Evolutionary conservation across 73 alveolate genomes (phyloP), one percentile per base, ranked within the genome.

Genomic region (Paramecium biaurelia): DNA sequence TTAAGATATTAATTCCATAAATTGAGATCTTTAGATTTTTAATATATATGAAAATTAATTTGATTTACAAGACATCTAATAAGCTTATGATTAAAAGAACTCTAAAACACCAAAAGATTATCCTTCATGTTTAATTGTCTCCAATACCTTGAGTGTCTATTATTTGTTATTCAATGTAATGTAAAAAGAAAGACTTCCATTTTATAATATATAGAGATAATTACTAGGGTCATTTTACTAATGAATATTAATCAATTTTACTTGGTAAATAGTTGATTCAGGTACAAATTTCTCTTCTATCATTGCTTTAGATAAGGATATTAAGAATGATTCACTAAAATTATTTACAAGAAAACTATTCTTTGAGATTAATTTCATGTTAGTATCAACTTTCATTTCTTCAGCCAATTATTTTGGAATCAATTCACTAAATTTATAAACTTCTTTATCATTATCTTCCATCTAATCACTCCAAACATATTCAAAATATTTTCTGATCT

Each of bases 401-500:
- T 79, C 90, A 8, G 20, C 11, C 12, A 79, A 47, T 79, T 79
- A 79, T 6, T 20, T 28, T 23, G 90, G 90, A 34, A 79, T 41
- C 28, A 10, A 10, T 18, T 79, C 90, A 42, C 20, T 4, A 18
- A 43, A 79, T 79, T 43, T 79, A 12, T 7, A 41, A 20, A 42
- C 53, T 24, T 79, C 90, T 45, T 28, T 79, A 79, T 79, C 70
- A 79, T 79, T 45, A 4, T 79, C 90, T 42, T 79, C 90, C 18
- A 20, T 14, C 9, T 15, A 10, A 47, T 79, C 90, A 43, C 56
- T 18, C 90, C 90, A 79, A n/a, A 79, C 32, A 42, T 79, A 79
- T 45, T 79, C 90, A 24, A 79, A 79, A 7, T 79, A 79, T 79
- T 79, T 79, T 79, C 90, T 38, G 3, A 79, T 47, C 24, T 45